Evolutionary conservation across 192 early-diverging fungal species (phyloP).

Genomic region (Coemansia sp.): DNA sequence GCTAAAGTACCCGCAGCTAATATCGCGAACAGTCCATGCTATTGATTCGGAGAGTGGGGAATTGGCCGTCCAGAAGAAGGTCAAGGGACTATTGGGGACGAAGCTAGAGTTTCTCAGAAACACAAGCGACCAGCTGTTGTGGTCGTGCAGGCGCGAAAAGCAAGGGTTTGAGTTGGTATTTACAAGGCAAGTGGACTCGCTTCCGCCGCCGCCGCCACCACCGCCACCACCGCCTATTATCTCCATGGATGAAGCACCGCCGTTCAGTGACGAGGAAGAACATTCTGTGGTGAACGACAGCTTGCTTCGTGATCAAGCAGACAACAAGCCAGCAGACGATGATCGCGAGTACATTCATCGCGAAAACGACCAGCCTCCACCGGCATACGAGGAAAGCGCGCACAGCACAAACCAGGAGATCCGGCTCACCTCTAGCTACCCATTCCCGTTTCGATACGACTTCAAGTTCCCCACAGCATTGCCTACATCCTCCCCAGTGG

Average conservation of each 20-base stretch:
- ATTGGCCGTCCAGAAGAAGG: constrained; percentile 7
- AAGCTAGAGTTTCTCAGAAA: constrained; percentile 4
- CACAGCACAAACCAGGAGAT: constrained; percentile 5
- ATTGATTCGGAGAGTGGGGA: constrained; percentile 10
- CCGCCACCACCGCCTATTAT: constrained; percentile 2
- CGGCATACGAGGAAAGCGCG: constrained; percentile 44
- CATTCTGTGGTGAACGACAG: constrained; percentile 4
- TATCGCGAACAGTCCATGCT: constrained; percentile 34
- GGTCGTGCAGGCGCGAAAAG: constrained; percentile 27
- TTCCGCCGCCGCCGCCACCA: constrained; percentile 4
- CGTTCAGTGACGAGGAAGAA: background rate
- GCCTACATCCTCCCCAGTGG: background rate
- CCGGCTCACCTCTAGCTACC: constrained; percentile 8
- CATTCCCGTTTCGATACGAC: constrained; percentile 34
- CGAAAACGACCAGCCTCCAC: constrained; percentile 30
- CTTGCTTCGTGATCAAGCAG: constrained; percentile 33
- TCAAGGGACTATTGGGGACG: constrained; percentile 8
- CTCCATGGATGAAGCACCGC: background rate
- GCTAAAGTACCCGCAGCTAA: constrained; percentile 19
- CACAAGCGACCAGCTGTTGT: constrained; percentile 4
- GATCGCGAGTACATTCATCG: constrained; percentile 23
- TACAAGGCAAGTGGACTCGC: constrained; percentile 10
- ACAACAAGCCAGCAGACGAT: constrained; percentile 22
- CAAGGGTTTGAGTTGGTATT: constrained; percentile 40
- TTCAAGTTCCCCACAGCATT: constrained; percentile 14